Percentiles rank a stretch among this genome's conserved stretches.
Conservation (phyloP, 768 basidiomycete genomes). For the Rhizopogon vesiculosus region DNA sequence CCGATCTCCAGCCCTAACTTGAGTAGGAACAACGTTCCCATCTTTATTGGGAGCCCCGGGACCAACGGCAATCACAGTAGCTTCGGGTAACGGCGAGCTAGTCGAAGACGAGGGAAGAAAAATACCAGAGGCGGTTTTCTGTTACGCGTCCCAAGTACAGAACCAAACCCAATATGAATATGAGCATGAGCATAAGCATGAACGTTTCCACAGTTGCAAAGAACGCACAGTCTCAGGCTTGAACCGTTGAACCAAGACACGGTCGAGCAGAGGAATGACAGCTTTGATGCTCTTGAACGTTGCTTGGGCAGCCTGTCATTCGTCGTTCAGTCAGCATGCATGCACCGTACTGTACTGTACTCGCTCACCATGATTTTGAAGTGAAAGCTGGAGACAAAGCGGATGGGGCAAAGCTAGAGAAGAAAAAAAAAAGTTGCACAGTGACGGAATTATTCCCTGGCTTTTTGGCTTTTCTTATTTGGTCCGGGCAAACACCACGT, state of each 20-base stretch:
- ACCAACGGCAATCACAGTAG: slow-evolving; percentile 92
- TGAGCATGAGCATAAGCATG: not conserved
- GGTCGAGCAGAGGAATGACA: slow-evolving; percentile 88
- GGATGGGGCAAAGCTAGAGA: slow-evolving; percentile 22
- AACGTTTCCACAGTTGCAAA: not conserved
- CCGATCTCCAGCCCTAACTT: slow-evolving; percentile 85
- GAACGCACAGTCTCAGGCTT: slow-evolving; percentile 88
- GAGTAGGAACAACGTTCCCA: slow-evolving; percentile 66
- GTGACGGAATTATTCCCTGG: slow-evolving; percentile 5
- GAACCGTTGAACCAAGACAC: slow-evolving; percentile 95
- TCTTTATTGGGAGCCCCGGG: slow-evolving; percentile 92
- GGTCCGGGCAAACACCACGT: slow-evolving; percentile 27
- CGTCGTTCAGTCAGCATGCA: slow-evolving; percentile 1
- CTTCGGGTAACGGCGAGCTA: slow-evolving; percentile 86
- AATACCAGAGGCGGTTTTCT: slow-evolving; percentile 99
- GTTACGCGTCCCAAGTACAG: not conserved
- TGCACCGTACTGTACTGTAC: not conserved
- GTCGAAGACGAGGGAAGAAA: slow-evolving; percentile 93
- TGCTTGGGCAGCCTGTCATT: slow-evolving; percentile 71
- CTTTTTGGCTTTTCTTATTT: slow-evolving; percentile 22
- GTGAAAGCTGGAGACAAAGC: slow-evolving; percentile 7
- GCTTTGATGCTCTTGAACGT: slow-evolving; percentile 96
- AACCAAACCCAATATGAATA: not conserved
- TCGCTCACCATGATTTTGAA: slow-evolving; percentile 22
- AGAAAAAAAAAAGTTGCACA: slow-evolving; percentile 5